Conservation (phyloP, 345 rosid species). For the Laguncularia racemosa region DNA sequence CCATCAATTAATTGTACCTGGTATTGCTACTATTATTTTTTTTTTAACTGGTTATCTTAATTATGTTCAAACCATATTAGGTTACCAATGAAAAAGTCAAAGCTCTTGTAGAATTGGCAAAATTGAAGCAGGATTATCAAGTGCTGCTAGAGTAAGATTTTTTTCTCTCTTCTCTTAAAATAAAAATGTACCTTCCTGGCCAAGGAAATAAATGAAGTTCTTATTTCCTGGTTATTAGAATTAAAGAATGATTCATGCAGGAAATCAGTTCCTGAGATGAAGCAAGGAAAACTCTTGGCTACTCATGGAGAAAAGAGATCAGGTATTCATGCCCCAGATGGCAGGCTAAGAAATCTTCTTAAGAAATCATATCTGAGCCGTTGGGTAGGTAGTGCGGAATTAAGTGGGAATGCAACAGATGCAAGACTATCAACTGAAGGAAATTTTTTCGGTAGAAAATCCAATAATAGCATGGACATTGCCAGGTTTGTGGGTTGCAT, state of each 20-base stretch:
- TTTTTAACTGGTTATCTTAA: conserved; percentile 2
- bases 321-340: conserved; percentile 44
- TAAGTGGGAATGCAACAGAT: conserved; percentile 43
- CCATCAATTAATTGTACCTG: background rate
- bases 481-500: conserved; percentile 48
- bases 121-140: conserved; percentile 64
- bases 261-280: conserved; percentile 36
- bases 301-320: conserved; percentile 28
- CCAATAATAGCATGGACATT: conserved; percentile 43
- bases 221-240: background rate
- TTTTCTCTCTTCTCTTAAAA: background rate
- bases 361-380: conserved; percentile 77
- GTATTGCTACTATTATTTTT: background rate
- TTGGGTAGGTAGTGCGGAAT: conserved; percentile 54
- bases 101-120: conserved; percentile 87
- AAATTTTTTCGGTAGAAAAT: conserved; percentile 18
- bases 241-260: conserved; percentile 21
- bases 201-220: background rate
- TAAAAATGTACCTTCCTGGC: background rate
- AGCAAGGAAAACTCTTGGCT: conserved; percentile 26
- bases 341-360: conserved; percentile 66
- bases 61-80: conserved; percentile 22
- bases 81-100: conserved; percentile 96
- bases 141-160: conserved; percentile 56
- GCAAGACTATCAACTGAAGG: conserved; percentile 28